These are phyloP conservation scores for Hordeum pubiflorum DNA, from an alignment of 202 grass and related monocot species.

Conservation along the genomic window DNA sequence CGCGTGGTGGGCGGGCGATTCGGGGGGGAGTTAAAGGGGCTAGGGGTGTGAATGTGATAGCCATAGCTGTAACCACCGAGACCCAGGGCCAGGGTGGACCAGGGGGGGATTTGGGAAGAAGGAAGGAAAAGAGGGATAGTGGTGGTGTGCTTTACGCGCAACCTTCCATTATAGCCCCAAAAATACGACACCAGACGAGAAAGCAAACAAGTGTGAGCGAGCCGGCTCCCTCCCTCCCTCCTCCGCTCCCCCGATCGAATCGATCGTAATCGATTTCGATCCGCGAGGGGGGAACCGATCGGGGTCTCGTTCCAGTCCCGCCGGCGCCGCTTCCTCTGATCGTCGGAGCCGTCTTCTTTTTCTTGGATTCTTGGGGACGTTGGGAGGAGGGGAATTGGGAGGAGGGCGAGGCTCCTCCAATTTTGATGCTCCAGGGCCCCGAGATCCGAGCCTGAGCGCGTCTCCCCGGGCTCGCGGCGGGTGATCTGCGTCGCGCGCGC, in stretches of 20 bases:
- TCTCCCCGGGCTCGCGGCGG: not conserved
- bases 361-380: not conserved
- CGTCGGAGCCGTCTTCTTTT: not conserved
- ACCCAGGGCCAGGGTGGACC: too few relatives aligned
- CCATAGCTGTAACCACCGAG: conserved; percentile 18
- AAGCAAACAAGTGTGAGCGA: conserved; percentile 38
- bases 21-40: not conserved
- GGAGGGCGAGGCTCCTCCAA: not conserved
- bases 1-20: not conserved
- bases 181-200: conserved; percentile 30
- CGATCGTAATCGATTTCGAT: conserved; percentile 11
- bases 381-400: not conserved
- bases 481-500: conserved; percentile 14
- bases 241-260: conserved; percentile 26
- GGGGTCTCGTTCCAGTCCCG: not conserved
- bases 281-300: not conserved
- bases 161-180: conserved; percentile 44
- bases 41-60: not conserved
- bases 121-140: not conserved
- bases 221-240: not conserved
- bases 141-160: conserved; percentile 43
- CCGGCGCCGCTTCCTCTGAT: not conserved
- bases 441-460: conserved; percentile 24
- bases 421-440: conserved; percentile 18
- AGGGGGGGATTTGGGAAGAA: not conserved